Conservation (phyloP, 2,329 filamentous ascomycete genomes). For the Aureobasidium sp. region DNA sequence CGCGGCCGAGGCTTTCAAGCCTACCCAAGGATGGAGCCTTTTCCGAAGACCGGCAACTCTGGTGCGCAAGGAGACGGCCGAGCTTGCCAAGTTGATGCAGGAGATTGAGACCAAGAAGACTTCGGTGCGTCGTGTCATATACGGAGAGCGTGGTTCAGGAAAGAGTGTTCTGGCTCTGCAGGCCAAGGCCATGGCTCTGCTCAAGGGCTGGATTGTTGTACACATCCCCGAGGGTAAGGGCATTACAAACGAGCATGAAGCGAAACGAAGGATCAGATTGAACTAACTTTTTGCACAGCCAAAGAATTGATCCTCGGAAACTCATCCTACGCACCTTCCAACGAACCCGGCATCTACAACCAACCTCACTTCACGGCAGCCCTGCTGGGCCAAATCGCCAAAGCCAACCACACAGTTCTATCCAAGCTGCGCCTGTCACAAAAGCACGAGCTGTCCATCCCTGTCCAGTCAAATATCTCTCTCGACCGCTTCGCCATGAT, state of each 20-base stretch:
- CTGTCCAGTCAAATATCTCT: constrained; percentile 51
- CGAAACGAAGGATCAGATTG: too few relatives aligned
- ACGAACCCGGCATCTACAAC: constrained; percentile 53
- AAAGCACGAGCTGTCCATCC: constrained; percentile 52
- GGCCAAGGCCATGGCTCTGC: constrained; percentile 70
- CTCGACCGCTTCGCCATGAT: constrained; percentile 62
- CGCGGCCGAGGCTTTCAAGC: constrained; percentile 83
- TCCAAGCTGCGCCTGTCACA: constrained; percentile 44
- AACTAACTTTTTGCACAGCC: background rate
- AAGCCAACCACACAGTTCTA: constrained; percentile 65
- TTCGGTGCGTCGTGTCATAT: constrained; percentile 59
- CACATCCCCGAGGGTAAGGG: constrained; percentile 74
- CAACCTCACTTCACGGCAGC: constrained; percentile 72
- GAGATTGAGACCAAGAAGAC: constrained; percentile 38
- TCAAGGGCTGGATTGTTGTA: constrained; percentile 83
- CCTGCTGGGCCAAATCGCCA: constrained; percentile 64
- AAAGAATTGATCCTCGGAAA: constrained; percentile 72
- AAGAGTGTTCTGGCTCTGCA: constrained; percentile 86
- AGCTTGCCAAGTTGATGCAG: constrained; percentile 49
- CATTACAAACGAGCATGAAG: too few relatives aligned
- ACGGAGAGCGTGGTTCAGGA: constrained; percentile 66
- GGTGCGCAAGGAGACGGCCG: constrained; percentile 69
- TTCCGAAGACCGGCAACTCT: constrained; percentile 77
- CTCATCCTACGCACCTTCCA: constrained; percentile 70
- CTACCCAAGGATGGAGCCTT: constrained; percentile 77